A percentile compares a stretch with the other conserved stretches of the same genome.
Evolutionary conservation across 345 rosid species (phyloP).

Genomic region (Salix udensis): DNA sequence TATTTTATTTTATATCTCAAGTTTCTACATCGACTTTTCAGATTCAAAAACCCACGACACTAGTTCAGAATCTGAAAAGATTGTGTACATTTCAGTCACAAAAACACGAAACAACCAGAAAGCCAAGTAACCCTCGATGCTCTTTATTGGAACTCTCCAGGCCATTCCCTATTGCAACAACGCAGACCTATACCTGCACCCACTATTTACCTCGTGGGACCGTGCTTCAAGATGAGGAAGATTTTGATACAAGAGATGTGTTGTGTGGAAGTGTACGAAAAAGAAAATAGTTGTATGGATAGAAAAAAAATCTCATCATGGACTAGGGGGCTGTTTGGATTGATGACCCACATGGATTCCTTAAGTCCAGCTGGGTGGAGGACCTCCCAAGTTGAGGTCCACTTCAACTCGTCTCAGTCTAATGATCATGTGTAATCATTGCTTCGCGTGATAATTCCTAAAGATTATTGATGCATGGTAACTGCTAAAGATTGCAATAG

Average conservation of each 20-base stretch:
- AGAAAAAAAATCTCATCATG: conserved; percentile 19
- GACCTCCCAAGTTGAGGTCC: conserved; percentile 21
- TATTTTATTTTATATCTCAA: not conserved
- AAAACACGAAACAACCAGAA: conserved; percentile 9
- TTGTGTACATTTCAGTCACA: conserved; percentile 13
- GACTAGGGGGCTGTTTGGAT: not conserved
- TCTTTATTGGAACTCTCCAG: conserved; percentile 24
- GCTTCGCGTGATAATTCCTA: not conserved
- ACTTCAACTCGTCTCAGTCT: conserved; percentile 16
- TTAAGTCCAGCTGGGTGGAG: conserved; percentile 33
- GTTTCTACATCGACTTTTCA: conserved; percentile 15
- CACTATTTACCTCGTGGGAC: not conserved
- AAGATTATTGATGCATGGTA: not conserved
- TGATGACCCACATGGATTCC: conserved; percentile 22
- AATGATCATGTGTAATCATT: conserved; percentile 29
- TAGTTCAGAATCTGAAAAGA: conserved; percentile 21
- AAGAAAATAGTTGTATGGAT: not conserved
- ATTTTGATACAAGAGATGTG: not conserved
- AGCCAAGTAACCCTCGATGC: not conserved
- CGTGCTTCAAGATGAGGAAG: not conserved
- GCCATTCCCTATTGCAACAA: not conserved
- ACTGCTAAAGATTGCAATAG: too few species aligned
- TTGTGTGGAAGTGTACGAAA: not conserved
- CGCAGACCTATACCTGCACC: not conserved
- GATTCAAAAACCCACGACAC: conserved; percentile 3